phyloP scores from a whole-genome alignment of 2,329 filamentous ascomycete genomes.

The Cercospora brassicicola region DNA sequence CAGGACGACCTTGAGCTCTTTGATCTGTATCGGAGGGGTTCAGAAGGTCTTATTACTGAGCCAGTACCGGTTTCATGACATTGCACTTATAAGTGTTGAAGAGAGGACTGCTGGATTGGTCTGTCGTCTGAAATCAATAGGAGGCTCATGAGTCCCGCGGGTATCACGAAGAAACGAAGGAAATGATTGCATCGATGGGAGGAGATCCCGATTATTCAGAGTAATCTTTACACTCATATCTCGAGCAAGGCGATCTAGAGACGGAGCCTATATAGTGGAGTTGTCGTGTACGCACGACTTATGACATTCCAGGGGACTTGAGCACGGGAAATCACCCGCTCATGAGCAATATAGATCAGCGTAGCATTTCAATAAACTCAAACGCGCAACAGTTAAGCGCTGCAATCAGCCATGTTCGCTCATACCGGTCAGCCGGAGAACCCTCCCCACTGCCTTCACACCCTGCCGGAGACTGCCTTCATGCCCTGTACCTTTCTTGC shows the following conservation, averaged over 20 bases:
- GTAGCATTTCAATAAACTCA: neutral
- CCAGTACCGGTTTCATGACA: neutral
- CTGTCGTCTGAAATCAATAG: neutral
- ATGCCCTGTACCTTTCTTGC: slow-evolving; percentile 38
- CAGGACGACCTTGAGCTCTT: slow-evolving; percentile 25
- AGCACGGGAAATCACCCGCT: neutral
- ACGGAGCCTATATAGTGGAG: neutral
- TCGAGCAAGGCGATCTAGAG: neutral
- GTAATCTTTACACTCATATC: neutral
- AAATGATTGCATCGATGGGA: neutral
- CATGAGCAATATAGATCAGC: neutral
- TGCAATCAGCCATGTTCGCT: slow-evolving; percentile 8
- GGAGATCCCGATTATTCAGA: neutral
- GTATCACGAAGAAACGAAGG: neutral
- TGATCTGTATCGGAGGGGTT: slow-evolving; percentile 20
- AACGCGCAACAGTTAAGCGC: neutral
- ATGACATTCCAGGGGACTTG: neutral
- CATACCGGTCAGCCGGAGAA: slow-evolving; percentile 39
- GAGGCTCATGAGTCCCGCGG: neutral
- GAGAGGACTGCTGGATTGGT: neutral
- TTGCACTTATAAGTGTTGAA: neutral
- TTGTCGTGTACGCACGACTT: neutral
- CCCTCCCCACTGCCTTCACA: slow-evolving; percentile 48
- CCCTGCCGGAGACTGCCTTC: slow-evolving; percentile 42
- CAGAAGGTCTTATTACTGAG: neutral